These are phyloP conservation scores for Candida pseudoglaebosa DNA, from an alignment of 805 yeast genomes.

Conservation along the genomic window DNA sequence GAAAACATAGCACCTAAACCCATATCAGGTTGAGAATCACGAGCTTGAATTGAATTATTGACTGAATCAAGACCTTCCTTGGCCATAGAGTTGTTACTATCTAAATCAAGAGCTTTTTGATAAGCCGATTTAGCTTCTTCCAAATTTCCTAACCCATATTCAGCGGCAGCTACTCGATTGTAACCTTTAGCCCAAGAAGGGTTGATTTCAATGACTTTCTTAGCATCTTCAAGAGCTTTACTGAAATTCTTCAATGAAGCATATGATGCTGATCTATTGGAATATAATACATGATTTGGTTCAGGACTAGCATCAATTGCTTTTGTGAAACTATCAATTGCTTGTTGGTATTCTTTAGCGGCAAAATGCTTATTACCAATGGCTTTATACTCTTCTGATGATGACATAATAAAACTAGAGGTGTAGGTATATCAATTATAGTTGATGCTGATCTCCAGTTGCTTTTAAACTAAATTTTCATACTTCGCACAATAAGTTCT, in stretches of 20 bases:
- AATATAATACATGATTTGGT: constrained; percentile 89
- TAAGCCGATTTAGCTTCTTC: constrained; percentile 72
- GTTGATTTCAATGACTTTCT: constrained; percentile 75
- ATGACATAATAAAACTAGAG: constrained; percentile 25
- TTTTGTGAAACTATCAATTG: constrained; percentile 74
- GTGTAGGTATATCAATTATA: too few relatives aligned
- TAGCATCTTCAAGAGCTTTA: constrained; percentile 80
- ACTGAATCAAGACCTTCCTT: constrained; percentile 74
- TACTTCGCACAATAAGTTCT: neutral
- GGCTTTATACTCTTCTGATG: constrained; percentile 78
- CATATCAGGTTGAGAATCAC: constrained; percentile 59
- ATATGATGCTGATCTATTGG: constrained; percentile 90
- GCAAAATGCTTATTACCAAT: constrained; percentile 92
- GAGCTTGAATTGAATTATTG: constrained; percentile 51
- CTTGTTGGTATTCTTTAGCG: constrained; percentile 77
- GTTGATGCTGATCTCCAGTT: neutral
- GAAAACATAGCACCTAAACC: constrained; percentile 75
- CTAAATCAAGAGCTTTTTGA: constrained; percentile 76
- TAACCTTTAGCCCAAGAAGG: constrained; percentile 94
- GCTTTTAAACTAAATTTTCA: constrained; percentile 1
- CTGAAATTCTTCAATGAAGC: constrained; percentile 73
- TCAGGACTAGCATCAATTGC: constrained; percentile 79
- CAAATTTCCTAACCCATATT: constrained; percentile 76
- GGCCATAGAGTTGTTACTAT: constrained; percentile 81
- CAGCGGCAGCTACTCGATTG: constrained; percentile 90